Base-by-base conservation (phyloP, 1,284 basidiomycete genomes). In the Meripilus lineatus region DNA sequence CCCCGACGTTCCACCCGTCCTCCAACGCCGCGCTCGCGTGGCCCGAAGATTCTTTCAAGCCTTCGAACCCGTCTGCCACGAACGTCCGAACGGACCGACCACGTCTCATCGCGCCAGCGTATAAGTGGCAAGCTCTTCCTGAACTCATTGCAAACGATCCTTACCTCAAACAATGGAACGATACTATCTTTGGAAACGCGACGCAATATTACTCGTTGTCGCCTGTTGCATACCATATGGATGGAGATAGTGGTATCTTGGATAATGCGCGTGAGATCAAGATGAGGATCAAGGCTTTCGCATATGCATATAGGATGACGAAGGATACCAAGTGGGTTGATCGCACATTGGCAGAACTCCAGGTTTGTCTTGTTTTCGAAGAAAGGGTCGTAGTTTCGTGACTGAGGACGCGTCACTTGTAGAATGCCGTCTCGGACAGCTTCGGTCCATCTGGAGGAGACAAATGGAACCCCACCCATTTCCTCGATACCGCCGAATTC, bases 401-500 rank as follows among this genome's bases (percentile, higher is more conserved):
- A 17, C 38, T 4, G 33, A 26, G 15, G 13, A 40, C 35, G n/a
- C 36, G n/a, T n/a, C n/a, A n/a, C 33, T 44, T 33, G 18, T 48
- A 84, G 84, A 85, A 87, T 56, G 81, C 80, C 24, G 79, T 81
- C 42, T 79, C 82, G n/a, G 81, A 82, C 50, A 70, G 74, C 10
- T 91, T 86, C 62, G 91, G 87, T 40, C 78, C 81, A 5, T 64
- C 62, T 40, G 58, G 62, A 54, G 71, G 74, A 52, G 64, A 66
- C 38, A 77, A 65, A 57, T 97, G 93, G 93, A 95, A 96, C 67
- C 74, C 84, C 3, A 53, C 46, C 2, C 96, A 99, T 69, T 99
- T 98, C 81, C 85, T 99, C 46, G 96, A 99, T 64, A 74, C 84
- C 6, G 95, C 84, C 17, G 96, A 99, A 65, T 77, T 97, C 58